A percentile compares a stretch with the other conserved stretches of the same genome.
phyloP scores from a whole-genome alignment of 208 protist genomes.

The Spongospora subterranea region DNA sequence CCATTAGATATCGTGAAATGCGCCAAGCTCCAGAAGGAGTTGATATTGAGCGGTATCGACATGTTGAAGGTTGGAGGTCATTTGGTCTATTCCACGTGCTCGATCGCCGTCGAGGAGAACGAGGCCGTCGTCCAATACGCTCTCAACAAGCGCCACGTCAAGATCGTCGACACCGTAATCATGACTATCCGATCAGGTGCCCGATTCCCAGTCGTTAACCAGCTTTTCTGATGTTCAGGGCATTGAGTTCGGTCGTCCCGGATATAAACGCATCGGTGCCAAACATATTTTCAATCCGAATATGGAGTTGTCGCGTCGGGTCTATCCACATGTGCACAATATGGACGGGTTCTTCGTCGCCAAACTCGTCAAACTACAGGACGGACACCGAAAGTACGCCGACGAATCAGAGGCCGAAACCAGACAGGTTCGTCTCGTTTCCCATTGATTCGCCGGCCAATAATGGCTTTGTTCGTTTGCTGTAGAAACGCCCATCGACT shows the following conservation, averaged over 20 bases:
- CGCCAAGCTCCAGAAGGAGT: slow-evolving; percentile 90
- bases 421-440: too few species aligned
- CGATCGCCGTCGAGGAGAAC: slow-evolving; percentile 95
- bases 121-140: slow-evolving; percentile 97
- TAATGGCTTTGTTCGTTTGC: too few species aligned
- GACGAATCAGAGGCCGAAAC: too few species aligned
- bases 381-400: slow-evolving; percentile 62
- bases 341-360: slow-evolving; percentile 99
- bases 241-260: slow-evolving; percentile 70
- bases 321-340: slow-evolving; percentile 99
- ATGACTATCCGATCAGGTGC: not conserved
- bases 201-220: not conserved
- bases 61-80: slow-evolving; percentile 86
- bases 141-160: slow-evolving; percentile 81
- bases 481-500: too few species aligned
- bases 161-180: slow-evolving; percentile 43
- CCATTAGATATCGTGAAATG: slow-evolving; percentile 88
- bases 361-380: slow-evolving; percentile 92
- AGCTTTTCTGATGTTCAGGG: slow-evolving; percentile 59
- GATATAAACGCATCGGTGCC: slow-evolving; percentile 68
- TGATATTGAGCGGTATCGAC: slow-evolving; percentile 97
- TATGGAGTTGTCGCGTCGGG: slow-evolving; percentile 72
- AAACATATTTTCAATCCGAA: slow-evolving; percentile 72
- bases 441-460: too few species aligned
- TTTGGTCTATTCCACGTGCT: slow-evolving; percentile 98